phyloP scores from a whole-genome alignment of 768 basidiomycete genomes.

The Phaffia tasmanica region DNA sequence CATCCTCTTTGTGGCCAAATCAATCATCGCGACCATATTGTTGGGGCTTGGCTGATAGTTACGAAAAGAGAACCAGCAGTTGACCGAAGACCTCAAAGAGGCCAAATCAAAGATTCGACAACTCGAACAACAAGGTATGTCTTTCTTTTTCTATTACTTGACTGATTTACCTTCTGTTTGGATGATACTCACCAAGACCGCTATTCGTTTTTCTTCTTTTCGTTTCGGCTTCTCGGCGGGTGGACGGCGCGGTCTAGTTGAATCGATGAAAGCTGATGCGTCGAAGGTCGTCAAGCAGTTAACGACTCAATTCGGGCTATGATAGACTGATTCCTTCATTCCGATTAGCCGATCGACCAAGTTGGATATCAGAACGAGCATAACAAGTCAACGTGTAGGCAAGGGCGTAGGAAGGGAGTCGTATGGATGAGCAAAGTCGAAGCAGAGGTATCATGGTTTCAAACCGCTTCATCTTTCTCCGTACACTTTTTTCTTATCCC shows the following conservation, averaged over 20 bases:
- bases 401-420: too few relatives aligned
- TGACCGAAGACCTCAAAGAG: constrained; percentile 60
- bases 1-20: not conserved
- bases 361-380: too few relatives aligned
- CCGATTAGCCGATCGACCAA: too few relatives aligned
- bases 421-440: too few relatives aligned
- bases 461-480: too few relatives aligned
- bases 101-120: constrained; percentile 70
- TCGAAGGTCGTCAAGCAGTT: constrained; percentile 22
- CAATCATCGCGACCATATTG: not conserved
- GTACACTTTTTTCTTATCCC: too few relatives aligned
- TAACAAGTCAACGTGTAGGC: too few relatives aligned
- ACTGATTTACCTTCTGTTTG: not conserved
- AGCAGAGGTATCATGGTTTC: too few relatives aligned
- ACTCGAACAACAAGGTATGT: constrained; percentile 48
- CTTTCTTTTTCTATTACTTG: not conserved
- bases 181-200: too few relatives aligned
- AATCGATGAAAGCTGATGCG: constrained; percentile 25
- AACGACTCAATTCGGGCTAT: not conserved
- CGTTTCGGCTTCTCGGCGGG: not conserved
- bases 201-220: not conserved
- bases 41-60: constrained; percentile 27
- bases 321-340: too few relatives aligned
- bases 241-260: constrained; percentile 7
- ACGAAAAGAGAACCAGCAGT: constrained; percentile 51